A percentile compares a stretch with the other conserved stretches of the same genome.
phyloP scores from a whole-genome alignment of 1,284 basidiomycete genomes.

The Trichosporon coremiiforme region DNA sequence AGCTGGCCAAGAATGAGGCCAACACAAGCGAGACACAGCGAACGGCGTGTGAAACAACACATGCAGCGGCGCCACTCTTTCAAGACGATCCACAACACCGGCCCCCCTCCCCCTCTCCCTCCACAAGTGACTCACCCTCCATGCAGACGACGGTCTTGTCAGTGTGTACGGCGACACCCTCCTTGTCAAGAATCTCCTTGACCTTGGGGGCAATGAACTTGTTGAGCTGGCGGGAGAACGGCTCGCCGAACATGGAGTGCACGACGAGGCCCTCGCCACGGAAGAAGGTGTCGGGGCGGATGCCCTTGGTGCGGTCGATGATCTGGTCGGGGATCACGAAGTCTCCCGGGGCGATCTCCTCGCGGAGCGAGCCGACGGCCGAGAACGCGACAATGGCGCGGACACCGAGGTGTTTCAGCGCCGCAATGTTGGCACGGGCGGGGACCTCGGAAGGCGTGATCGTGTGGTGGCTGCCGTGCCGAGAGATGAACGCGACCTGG shows the following conservation, averaged over 20 bases:
- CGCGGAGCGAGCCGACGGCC: constrained; percentile 92
- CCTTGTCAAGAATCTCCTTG: constrained; percentile 64
- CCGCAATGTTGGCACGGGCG: constrained; percentile 88
- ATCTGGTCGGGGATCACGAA: constrained; percentile 89
- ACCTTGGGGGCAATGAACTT: constrained; percentile 70
- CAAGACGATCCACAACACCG: too few relatives aligned
- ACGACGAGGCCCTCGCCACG: constrained; percentile 79
- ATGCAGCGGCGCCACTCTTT: too few relatives aligned
- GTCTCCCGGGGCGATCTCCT: constrained; percentile 89
- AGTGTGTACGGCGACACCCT: constrained; percentile 69
- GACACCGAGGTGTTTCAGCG: constrained; percentile 88
- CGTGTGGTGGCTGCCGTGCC: constrained; percentile 80
- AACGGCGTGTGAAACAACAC: too few relatives aligned
- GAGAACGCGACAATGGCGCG: constrained; percentile 89
- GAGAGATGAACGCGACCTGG: constrained; percentile 84
- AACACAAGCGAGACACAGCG: too few relatives aligned
- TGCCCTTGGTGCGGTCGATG: constrained; percentile 94
- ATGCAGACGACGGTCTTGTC: constrained; percentile 90
- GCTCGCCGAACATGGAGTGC: constrained; percentile 92
- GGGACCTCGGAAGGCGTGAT: constrained; percentile 76
- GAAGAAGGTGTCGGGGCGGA: constrained; percentile 85
- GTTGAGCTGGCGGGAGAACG: constrained; percentile 71
- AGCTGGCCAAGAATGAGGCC: too few relatives aligned
- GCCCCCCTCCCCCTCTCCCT: too few relatives aligned
- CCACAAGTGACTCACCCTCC: constrained; percentile 77